These are phyloP conservation scores for Antrodiella citrinella DNA, from an alignment of 768 basidiomycete species.

Conservation along the genomic window DNA sequence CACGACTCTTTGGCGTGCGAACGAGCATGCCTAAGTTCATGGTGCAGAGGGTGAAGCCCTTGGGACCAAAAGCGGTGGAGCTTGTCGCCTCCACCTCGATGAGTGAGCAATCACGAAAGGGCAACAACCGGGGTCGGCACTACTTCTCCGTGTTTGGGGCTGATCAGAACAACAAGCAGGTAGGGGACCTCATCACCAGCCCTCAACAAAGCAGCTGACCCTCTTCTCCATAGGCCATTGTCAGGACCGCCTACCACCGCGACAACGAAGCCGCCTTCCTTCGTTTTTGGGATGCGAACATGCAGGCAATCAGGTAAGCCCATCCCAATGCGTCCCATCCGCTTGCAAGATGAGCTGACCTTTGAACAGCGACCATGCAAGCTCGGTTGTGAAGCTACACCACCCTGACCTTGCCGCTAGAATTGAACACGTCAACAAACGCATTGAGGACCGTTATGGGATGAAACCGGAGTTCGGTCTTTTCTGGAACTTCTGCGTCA, in stretches of 20 bases:
- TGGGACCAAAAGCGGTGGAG: background rate
- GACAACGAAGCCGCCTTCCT: background rate
- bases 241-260: background rate
- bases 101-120: background rate
- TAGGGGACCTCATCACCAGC: background rate
- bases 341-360: background rate
- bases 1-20: background rate
- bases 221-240: background rate
- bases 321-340: no score
- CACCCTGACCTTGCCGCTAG: background rate
- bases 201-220: background rate
- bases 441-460: background rate
- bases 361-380: background rate
- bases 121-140: background rate
- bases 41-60: background rate
- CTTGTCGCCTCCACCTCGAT: background rate
- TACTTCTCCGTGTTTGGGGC: background rate
- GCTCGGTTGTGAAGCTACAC: background rate
- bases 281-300: background rate
- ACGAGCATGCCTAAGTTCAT: background rate
- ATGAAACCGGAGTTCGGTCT: slow-evolving; percentile 1
- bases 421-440: background rate
- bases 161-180: background rate
- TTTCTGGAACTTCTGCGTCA: slow-evolving; percentile 25
- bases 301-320: background rate